Base-by-base conservation (phyloP, 768 basidiomycete genomes). In the Russula olivacea region DNA sequence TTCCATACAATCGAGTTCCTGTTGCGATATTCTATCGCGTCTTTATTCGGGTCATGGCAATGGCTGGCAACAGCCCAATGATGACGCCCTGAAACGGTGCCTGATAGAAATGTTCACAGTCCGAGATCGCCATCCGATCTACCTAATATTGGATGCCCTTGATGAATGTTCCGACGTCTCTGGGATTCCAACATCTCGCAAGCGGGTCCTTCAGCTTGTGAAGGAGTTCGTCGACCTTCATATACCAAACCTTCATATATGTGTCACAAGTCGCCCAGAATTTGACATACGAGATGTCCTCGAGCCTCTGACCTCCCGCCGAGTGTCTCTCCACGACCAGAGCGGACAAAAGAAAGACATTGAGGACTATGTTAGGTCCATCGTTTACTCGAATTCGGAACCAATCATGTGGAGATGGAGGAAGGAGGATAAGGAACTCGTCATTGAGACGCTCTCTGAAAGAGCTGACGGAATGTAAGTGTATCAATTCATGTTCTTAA, bases 201-300 rank as follows among this genome's bases (percentile, higher is more conserved):
- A 41, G 11, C 14, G 11, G 11, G 25, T 55, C 6, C 54, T 55
- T 5, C 14, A 10, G 4, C 25, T 55, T 0, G 3, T 55, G 9
- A 55, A 41, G 25, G 54, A 55, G 0, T 40, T 55, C 4, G 25
- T 30, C 17, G 8, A 40, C 3, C 38, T 55, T 40, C 38, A 15
- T 2, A 10, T 55, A 9, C 54, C 40, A 28, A 41, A 41, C 19
- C 23, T 41, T 2, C 55, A 8, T 12, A 17, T 62, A 3, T 58
- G 54, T 11, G 38, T 58, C 10, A 51, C 48, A 3, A 58, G 55
- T 23, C 55, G 61, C 14, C 38, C 55, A 1, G 53, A 55, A 48
- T 4, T 38, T 4, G 60, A 61, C 53, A 48, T 61, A 3, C 52
- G 23, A 47, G 10, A 23, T 19, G 45, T n/a, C 25, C 21, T 55